Conservation (phyloP, 768 basidiomycete genomes). For the Lyophyllum decastes region DNA sequence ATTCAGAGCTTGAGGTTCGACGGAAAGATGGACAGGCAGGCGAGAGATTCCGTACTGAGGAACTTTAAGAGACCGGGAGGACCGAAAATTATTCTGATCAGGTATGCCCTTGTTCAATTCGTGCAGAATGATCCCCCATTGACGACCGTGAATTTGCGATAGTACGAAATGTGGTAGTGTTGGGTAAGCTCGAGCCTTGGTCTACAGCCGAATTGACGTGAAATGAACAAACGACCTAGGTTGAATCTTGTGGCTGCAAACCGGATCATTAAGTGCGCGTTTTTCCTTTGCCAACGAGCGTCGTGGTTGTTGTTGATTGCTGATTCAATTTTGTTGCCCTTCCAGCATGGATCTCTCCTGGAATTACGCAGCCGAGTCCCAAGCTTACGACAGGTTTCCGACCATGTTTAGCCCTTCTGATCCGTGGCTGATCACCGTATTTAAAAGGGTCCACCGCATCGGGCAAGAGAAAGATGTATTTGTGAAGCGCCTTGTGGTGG, state of each 20-base stretch:
- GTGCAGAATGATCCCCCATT: background rate
- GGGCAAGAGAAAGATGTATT: conserved; percentile 71
- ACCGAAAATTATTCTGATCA: conserved; percentile 67
- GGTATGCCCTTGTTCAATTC: conserved; percentile 33
- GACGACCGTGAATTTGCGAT: background rate
- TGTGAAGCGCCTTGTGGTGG: conserved; percentile 67
- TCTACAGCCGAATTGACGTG: background rate
- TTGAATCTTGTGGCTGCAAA: conserved; percentile 69
- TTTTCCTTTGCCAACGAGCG: background rate
- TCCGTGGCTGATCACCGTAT: conserved; percentile 27
- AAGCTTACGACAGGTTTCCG: conserved; percentile 51
- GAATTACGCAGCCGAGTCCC: conserved; percentile 73
- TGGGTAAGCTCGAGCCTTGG: conserved; percentile 30
- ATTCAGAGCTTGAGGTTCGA: conserved; percentile 64
- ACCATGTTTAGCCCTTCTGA: background rate
- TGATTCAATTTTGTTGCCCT: background rate
- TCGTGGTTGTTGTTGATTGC: background rate
- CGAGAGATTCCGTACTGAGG: conserved; percentile 50
- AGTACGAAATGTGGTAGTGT: conserved; percentile 73
- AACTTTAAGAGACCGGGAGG: conserved; percentile 58
- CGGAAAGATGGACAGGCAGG: conserved; percentile 61
- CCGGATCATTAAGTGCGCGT: conserved; percentile 63
- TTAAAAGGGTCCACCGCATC: conserved; percentile 61
- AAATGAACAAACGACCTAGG: conserved; percentile 19
- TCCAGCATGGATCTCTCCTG: conserved; percentile 70